Percentiles rank a stretch among this genome's conserved stretches.
Evolutionary conservation across 257 asterid genomes (phyloP).

Genomic region (Datura wrightii): DNA sequence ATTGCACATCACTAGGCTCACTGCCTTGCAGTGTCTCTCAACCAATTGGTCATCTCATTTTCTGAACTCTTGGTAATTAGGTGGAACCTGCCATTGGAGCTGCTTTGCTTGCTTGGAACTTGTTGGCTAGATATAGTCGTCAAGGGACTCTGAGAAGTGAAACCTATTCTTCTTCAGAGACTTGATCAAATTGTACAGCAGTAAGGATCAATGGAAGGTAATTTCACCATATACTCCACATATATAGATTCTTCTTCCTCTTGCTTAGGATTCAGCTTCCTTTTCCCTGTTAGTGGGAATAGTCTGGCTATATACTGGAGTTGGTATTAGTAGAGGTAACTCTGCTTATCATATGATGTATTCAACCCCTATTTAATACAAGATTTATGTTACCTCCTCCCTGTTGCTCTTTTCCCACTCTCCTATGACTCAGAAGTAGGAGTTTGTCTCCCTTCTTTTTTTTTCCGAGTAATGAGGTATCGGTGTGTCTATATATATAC

Average conservation of each 20-base stretch:
- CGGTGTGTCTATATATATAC: neutral
- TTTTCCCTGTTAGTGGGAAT: neutral
- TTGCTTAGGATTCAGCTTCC: slow-evolving; percentile 14
- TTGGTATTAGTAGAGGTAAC: neutral
- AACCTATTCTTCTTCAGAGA: slow-evolving; percentile 14
- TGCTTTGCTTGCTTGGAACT: slow-evolving; percentile 84
- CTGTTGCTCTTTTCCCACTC: neutral
- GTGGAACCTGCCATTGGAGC: slow-evolving; percentile 91
- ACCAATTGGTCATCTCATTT: neutral
- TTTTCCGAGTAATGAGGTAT: slow-evolving; percentile 13
- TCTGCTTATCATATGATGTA: neutral
- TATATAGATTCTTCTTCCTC: neutral
- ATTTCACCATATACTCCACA: slow-evolving; percentile 5
- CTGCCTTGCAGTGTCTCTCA: neutral
- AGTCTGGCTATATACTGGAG: neutral
- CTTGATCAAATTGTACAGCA: slow-evolving; percentile 35
- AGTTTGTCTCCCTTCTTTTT: neutral
- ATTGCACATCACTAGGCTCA: neutral
- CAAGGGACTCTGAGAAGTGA: slow-evolving; percentile 32
- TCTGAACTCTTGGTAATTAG: slow-evolving; percentile 40
- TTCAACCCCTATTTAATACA: neutral
- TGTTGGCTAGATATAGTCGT: slow-evolving; percentile 54
- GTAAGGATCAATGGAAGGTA: slow-evolving; percentile 19
- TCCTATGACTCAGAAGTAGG: neutral
- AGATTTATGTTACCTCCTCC: neutral